These are phyloP conservation scores for Beauveria sp. DNA, from an alignment of 2,329 filamentous ascomycete genomes.

Conservation along the genomic window DNA sequence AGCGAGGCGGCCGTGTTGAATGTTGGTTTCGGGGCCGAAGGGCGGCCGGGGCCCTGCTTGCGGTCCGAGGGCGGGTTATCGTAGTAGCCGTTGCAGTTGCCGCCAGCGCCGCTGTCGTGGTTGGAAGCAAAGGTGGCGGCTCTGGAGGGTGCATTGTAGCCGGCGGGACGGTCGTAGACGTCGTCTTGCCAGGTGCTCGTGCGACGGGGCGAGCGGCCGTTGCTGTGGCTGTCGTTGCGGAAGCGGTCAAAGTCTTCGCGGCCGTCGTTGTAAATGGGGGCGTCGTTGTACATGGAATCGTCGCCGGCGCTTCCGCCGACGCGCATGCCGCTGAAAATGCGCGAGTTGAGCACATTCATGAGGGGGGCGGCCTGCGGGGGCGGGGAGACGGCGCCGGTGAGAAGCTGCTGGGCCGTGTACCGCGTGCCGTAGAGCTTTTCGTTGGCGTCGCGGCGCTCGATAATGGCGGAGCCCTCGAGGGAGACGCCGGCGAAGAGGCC, in stretches of 20 bases:
- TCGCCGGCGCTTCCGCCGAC: conserved; percentile 30
- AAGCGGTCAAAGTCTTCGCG: conserved; percentile 64
- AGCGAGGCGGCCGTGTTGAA: conserved; percentile 55
- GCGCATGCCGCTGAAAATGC: conserved; percentile 67
- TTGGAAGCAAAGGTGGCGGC: conserved; percentile 44
- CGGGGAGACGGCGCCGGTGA: conserved; percentile 68
- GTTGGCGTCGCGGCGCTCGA: conserved; percentile 93
- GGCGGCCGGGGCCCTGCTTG: conserved; percentile 60
- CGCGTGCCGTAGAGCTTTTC: conserved; percentile 87
- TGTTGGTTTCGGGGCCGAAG: conserved; percentile 82
- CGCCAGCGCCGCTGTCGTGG: conserved; percentile 39
- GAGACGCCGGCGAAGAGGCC: conserved; percentile 94
- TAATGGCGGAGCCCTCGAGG: conserved; percentile 84
- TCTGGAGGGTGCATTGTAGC: conserved; percentile 33
- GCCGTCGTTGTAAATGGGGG: conserved; percentile 76
- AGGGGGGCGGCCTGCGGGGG: conserved; percentile 79
- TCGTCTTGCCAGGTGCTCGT: conserved; percentile 70
- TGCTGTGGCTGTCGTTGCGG: conserved; percentile 8
- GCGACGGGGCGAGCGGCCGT: conserved; percentile 49
- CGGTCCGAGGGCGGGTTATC: conserved; percentile 36
- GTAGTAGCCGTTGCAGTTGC: conserved; percentile 46
- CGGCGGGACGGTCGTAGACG: conserved; percentile 55
- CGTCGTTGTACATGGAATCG: conserved; percentile 84
- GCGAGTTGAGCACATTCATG: conserved; percentile 76
- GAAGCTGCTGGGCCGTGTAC: conserved; percentile 72